phyloP scores from a whole-genome alignment of 805 yeast genomes.

The Candida orba region DNA sequence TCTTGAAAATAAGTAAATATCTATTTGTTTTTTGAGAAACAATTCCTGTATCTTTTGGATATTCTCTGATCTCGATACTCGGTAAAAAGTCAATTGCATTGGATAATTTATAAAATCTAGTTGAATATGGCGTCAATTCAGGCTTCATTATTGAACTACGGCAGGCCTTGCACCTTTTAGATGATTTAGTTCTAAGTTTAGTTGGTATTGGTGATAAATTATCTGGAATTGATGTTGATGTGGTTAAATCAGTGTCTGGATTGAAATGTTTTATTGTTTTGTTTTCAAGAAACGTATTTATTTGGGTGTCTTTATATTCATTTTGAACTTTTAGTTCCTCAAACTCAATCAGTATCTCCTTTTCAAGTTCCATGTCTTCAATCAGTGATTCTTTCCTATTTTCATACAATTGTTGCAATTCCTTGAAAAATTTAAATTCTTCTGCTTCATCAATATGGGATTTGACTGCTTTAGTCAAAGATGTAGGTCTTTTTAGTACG shows the following conservation, averaged over 20 bases:
- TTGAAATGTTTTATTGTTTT: conserved; percentile 7
- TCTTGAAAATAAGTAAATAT: conserved; percentile 11
- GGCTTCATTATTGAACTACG: conserved; percentile 23
- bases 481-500: conserved; percentile 13
- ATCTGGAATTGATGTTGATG: too few species aligned
- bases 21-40: not conserved
- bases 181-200: conserved; percentile 15
- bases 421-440: conserved; percentile 8
- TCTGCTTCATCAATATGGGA: conserved; percentile 1
- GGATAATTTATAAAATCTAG: conserved; percentile 22
- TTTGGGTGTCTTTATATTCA: conserved; percentile 2
- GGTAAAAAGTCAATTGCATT: conserved; percentile 23
- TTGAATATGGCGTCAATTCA: conserved; percentile 18
- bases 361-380: conserved; percentile 12
- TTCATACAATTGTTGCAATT: conserved; percentile 17
- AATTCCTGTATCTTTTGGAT: conserved; percentile 2
- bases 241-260: not conserved
- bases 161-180: conserved; percentile 24
- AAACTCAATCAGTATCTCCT: conserved; percentile 9
- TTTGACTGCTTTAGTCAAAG: conserved; percentile 13
- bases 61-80: conserved; percentile 4
- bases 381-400: conserved; percentile 5
- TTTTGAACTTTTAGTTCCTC: conserved; percentile 11
- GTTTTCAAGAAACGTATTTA: conserved; percentile 12
- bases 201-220: conserved; percentile 13